Evolutionary conservation across 345 rosid species (phyloP).

Genomic region (Salix suchowensis): DNA sequence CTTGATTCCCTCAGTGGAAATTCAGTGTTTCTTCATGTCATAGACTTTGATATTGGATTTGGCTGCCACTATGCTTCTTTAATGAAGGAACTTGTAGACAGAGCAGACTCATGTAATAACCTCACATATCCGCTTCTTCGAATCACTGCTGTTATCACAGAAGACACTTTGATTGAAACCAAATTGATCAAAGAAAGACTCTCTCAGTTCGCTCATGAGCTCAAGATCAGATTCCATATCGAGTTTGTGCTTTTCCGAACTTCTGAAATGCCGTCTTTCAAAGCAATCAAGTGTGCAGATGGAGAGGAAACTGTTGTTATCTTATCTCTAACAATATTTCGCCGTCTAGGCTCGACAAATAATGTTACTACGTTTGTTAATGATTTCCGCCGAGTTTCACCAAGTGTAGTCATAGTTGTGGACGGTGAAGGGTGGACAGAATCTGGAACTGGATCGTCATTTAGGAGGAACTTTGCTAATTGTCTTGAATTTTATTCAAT

Average conservation of each 20-base stretch:
- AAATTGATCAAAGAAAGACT: slow-evolving; percentile 69
- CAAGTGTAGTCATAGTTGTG: slow-evolving; percentile 58
- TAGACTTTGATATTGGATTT: slow-evolving; percentile 88
- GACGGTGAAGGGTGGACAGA: slow-evolving; percentile 71
- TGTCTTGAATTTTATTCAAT: slow-evolving; percentile 66
- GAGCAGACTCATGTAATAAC: slow-evolving; percentile 16
- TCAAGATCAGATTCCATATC: slow-evolving; percentile 62
- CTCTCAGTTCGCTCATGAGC: slow-evolving; percentile 71
- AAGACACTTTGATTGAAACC: slow-evolving; percentile 62
- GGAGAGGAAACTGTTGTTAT: slow-evolving; percentile 63
- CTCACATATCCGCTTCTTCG: slow-evolving; percentile 47
- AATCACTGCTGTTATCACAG: slow-evolving; percentile 75
- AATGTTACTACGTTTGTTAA: slow-evolving; percentile 41
- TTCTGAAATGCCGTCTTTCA: slow-evolving; percentile 70
- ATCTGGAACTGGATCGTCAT: slow-evolving; percentile 44
- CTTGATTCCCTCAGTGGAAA: slow-evolving; percentile 62
- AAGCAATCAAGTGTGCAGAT: slow-evolving; percentile 59
- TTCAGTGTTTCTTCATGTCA: slow-evolving; percentile 58
- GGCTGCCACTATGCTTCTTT: slow-evolving; percentile 93
- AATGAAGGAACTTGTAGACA: slow-evolving; percentile 71
- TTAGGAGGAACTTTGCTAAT: slow-evolving; percentile 63
- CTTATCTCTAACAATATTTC: slow-evolving; percentile 60
- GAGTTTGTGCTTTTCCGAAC: slow-evolving; percentile 64
- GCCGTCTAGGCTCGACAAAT: slow-evolving; percentile 42
- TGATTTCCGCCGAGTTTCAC: slow-evolving; percentile 53